A percentile compares a stretch with the other conserved stretches of the same genome.
These are phyloP conservation scores for Miamiensis avidus DNA, from an alignment of 169 alveolate species.

Conservation along the genomic window DNA sequence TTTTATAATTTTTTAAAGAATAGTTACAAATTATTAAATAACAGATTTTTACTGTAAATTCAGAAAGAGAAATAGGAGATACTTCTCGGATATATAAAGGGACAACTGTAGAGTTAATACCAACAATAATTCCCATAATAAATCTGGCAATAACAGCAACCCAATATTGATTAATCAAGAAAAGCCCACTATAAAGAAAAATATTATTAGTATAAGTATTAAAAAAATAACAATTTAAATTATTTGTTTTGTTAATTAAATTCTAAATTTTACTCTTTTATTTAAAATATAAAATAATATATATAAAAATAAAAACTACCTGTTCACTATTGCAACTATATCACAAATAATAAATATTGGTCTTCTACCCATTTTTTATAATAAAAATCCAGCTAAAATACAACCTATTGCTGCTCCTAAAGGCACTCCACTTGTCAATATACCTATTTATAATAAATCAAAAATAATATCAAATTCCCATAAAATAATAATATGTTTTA, in stretches of 20 bases:
- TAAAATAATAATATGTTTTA: too few species aligned
- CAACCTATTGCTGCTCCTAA: background rate
- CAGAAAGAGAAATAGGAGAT: conserved; percentile 16
- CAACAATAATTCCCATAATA: conserved; percentile 24
- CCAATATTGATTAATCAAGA: too few species aligned
- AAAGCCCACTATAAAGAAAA: too few species aligned
- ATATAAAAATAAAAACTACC: background rate
- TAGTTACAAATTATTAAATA: too few species aligned
- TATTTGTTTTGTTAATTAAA: too few species aligned
- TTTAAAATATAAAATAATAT: too few species aligned
- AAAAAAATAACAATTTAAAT: too few species aligned
- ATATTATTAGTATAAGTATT: too few species aligned
- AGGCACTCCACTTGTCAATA: background rate
- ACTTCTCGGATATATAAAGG: conserved; percentile 19
- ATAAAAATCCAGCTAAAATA: background rate
- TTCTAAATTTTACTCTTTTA: too few species aligned
- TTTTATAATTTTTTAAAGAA: too few species aligned
- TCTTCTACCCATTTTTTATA: background rate
- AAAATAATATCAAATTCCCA: too few species aligned
- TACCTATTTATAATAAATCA: background rate
- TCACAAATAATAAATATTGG: background rate
- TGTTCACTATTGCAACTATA: background rate
- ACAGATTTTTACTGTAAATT: background rate
- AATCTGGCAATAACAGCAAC: conserved; percentile 10
- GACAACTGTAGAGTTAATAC: conserved; percentile 8